These are phyloP conservation scores for Vitis hybrid DNA, from an alignment of 177 flowering plant genomes.

Conservation along the genomic window DNA sequence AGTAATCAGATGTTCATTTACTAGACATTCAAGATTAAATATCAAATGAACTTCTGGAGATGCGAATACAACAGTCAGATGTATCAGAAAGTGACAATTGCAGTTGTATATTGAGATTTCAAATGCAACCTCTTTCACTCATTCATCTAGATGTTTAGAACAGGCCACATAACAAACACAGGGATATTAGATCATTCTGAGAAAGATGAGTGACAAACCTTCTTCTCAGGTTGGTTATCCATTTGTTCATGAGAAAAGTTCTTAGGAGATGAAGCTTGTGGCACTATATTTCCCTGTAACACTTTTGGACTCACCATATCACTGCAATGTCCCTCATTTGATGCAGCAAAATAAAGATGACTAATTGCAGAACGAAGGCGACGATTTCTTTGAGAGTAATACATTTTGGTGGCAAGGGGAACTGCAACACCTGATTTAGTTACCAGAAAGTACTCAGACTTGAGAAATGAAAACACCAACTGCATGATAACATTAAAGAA, in stretches of 20 bases:
- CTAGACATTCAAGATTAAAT: too few species aligned
- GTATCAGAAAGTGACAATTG: too few species aligned
- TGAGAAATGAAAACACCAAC: background rate
- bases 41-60: too few species aligned
- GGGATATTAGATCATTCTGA: background rate
- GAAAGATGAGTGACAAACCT: slow-evolving; percentile 26
- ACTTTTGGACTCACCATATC: slow-evolving; percentile 25
- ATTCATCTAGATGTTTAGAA: background rate
- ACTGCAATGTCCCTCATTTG: slow-evolving; percentile 28
- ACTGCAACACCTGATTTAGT: slow-evolving; percentile 52
- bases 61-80: too few species aligned
- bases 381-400: slow-evolving; percentile 61
- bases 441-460: background rate
- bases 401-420: slow-evolving; percentile 81
- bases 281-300: slow-evolving; percentile 21
- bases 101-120: background rate
- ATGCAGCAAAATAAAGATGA: slow-evolving; percentile 44
- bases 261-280: slow-evolving; percentile 33
- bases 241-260: slow-evolving; percentile 23
- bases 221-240: slow-evolving; percentile 25
- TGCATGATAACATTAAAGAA: background rate
- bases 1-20: too few species aligned
- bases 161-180: background rate
- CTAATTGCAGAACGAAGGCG: slow-evolving; percentile 55
- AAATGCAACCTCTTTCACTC: background rate